Percentiles rank a stretch among this genome's conserved stretches.
phyloP scores from a whole-genome alignment of 2,329 filamentous ascomycete species.

The Diaporthe amygdali region DNA sequence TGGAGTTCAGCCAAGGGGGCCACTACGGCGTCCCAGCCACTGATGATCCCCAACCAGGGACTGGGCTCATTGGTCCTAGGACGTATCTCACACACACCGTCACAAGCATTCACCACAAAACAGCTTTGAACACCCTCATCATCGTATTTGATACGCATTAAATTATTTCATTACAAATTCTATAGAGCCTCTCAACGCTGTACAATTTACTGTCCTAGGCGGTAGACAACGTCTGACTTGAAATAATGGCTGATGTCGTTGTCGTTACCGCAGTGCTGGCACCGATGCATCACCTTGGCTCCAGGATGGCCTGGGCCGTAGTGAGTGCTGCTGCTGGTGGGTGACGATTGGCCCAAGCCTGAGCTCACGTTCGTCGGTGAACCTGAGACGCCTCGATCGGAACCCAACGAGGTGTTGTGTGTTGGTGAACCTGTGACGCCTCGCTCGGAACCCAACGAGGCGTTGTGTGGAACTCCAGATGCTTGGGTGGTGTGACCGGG shows the following conservation, averaged over 20 bases:
- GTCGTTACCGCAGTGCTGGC: constrained; percentile 29
- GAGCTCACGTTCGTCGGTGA: background rate
- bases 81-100: no score
- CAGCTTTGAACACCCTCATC: no score
- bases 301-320: constrained; percentile 30
- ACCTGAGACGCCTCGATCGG: background rate
- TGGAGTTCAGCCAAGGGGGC: no score
- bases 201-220: constrained; percentile 19
- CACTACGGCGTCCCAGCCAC: no score
- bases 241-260: constrained; percentile 32
- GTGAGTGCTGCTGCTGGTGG: constrained; percentile 6
- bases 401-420: constrained; percentile 24
- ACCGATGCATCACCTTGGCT: constrained; percentile 29
- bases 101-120: background rate
- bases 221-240: constrained; percentile 30
- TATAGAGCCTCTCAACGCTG: background rate
- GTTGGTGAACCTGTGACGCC: background rate
- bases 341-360: background rate
- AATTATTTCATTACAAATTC: background rate
- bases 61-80: no score
- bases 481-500: background rate
- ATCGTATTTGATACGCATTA: background rate
- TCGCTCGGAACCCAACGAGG: constrained; percentile 25
- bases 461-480: constrained; percentile 17
- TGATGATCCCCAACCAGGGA: no score